Percentiles rank a stretch among this genome's conserved stretches.
phyloP scores from a whole-genome alignment of 1,139 yeast genomes.

The Dujonia santamariae region DNA sequence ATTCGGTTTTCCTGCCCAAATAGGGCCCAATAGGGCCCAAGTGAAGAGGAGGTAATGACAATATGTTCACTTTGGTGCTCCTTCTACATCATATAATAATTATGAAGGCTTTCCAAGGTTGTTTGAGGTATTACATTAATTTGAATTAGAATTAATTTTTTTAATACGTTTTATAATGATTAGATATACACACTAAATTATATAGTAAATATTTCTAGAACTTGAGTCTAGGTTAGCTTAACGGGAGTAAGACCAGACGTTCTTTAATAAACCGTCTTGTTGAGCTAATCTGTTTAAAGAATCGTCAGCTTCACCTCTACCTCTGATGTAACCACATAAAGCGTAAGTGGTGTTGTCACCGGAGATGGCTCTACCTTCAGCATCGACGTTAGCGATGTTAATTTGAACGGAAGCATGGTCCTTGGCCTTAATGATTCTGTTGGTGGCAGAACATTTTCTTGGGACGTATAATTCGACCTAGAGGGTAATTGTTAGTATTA shows the following conservation, averaged over 20 bases:
- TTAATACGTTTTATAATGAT: slow-evolving; percentile 11
- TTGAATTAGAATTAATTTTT: neutral
- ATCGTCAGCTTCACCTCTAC: slow-evolving; percentile 91
- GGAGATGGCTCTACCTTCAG: slow-evolving; percentile 91
- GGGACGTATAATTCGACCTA: slow-evolving; percentile 99
- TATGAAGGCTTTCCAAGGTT: no score
- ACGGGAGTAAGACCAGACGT: slow-evolving; percentile 99
- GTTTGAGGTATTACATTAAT: no score
- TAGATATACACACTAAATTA: slow-evolving; percentile 22
- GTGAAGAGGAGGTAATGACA: no score
- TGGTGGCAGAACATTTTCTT: slow-evolving; percentile 99
- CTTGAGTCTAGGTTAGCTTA: no score
- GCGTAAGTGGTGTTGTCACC: slow-evolving; percentile 95
- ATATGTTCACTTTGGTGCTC: no score
- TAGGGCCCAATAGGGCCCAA: no score
- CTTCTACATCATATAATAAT: no score
- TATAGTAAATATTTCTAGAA: slow-evolving; percentile 4
- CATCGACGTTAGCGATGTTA: slow-evolving; percentile 65
- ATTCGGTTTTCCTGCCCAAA: no score
- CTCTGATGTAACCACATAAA: slow-evolving; percentile 88
- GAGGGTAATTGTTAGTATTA: slow-evolving; percentile 26
- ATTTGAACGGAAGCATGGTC: slow-evolving; percentile 98
- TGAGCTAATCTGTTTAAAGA: slow-evolving; percentile 99
- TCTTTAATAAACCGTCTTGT: slow-evolving; percentile 96
- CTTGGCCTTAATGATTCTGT: slow-evolving; percentile 99